phyloP scores from a whole-genome alignment of 129 eudicot species.

The Heracleum sosnowskyi region DNA sequence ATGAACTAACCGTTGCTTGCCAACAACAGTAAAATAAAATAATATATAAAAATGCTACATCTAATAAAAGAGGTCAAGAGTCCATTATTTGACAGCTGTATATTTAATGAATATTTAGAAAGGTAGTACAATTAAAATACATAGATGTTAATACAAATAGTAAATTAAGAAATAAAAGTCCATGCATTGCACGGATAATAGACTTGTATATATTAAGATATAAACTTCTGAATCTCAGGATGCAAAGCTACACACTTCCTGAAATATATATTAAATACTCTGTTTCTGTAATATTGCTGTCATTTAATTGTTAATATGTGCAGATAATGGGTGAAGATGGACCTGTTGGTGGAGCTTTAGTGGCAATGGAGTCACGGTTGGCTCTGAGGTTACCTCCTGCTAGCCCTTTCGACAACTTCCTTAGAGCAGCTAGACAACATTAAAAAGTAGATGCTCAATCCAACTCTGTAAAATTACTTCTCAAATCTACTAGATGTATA shows the following conservation, averaged over 20 bases:
- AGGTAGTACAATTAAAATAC: too few relatives aligned
- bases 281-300: background rate
- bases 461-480: background rate
- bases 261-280: background rate
- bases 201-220: background rate
- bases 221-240: background rate
- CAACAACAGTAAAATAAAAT: too few relatives aligned
- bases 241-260: background rate
- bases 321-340: constrained; percentile 45
- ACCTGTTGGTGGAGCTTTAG: constrained; percentile 17
- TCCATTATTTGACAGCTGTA: too few relatives aligned
- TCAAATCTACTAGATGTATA: background rate
- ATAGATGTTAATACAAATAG: too few relatives aligned
- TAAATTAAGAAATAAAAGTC: too few relatives aligned
- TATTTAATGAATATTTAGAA: too few relatives aligned
- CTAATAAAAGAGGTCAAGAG: too few relatives aligned
- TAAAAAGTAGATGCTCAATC: constrained; percentile 8
- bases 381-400: constrained; percentile 92
- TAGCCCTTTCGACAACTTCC: constrained; percentile 97
- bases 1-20: too few relatives aligned
- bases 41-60: too few relatives aligned
- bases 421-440: constrained; percentile 65
- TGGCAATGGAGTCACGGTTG: constrained; percentile 28
- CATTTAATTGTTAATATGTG: constrained; percentile 1
- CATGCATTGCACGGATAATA: too few relatives aligned